Percentiles rank a stretch among this genome's conserved stretches.
Evolutionary conservation across 495 filamentous ascomycete species (phyloP).

Genomic region (Aspergillus leporis): DNA sequence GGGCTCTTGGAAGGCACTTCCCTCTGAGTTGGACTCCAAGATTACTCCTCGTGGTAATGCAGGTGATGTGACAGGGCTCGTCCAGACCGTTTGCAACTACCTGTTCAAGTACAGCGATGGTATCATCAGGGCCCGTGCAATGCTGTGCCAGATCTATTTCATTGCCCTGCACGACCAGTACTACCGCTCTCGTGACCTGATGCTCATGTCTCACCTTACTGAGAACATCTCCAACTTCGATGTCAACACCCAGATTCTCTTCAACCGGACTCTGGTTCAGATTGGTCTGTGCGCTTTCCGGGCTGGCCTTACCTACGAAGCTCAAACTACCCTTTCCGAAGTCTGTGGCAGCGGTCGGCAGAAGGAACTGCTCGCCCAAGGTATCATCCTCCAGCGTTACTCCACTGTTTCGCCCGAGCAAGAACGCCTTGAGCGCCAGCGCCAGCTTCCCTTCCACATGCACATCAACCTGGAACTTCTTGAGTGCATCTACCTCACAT

Average conservation of each 20-base stretch:
- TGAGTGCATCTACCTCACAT: conserved; percentile 97
- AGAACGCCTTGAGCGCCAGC: conserved; percentile 91
- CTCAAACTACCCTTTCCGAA: conserved; percentile 93
- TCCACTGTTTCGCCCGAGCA: conserved; percentile 95
- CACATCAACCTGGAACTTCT: conserved; percentile 99
- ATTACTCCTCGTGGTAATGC: conserved; percentile 71
- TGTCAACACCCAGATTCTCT: conserved; percentile 95
- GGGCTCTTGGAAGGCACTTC: conserved; percentile 84
- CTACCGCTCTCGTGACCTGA: conserved; percentile 95
- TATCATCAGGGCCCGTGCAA: conserved; percentile 92
- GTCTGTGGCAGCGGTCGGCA: conserved; percentile 96
- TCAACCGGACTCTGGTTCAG: conserved; percentile 97
- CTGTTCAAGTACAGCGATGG: conserved; percentile 91
- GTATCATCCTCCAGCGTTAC: conserved; percentile 95
- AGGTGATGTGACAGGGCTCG: conserved; percentile 67
- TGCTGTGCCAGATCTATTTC: conserved; percentile 99
- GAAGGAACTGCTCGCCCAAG: conserved; percentile 97
- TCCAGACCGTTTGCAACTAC: conserved; percentile 90
- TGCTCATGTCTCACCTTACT: conserved; percentile 99
- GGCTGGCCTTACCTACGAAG: conserved; percentile 93
- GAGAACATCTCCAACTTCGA: conserved; percentile 95
- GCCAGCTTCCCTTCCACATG: conserved; percentile 99
- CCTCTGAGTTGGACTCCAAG: conserved; percentile 66
- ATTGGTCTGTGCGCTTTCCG: conserved; percentile 98
- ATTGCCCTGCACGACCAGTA: conserved; percentile 95